phyloP scores from a whole-genome alignment of 2,329 filamentous ascomycete genomes.

The Sarocladiaceae sp. region DNA sequence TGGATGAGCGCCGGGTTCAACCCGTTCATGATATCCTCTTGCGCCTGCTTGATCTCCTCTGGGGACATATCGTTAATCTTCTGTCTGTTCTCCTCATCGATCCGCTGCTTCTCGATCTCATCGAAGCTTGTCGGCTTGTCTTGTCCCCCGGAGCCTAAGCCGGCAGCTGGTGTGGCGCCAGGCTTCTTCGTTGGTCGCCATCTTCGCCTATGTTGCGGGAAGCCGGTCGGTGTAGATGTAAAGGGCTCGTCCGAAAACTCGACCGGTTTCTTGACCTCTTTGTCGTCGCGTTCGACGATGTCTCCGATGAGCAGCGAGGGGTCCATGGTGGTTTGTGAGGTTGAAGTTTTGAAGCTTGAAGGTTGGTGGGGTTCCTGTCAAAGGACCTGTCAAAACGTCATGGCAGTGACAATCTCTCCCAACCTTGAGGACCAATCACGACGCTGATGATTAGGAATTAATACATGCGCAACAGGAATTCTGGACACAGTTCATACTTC shows the following conservation, averaged over 20 bases:
- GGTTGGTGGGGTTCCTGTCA: constrained; percentile 7
- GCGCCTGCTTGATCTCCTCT: constrained; percentile 74
- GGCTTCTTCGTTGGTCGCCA: constrained; percentile 68
- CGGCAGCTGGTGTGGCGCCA: constrained; percentile 15
- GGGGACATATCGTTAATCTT: constrained; percentile 72
- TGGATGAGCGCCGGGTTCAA: constrained; percentile 72
- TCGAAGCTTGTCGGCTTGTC: constrained; percentile 23
- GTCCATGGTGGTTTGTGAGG: constrained; percentile 22
- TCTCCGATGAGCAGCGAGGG: constrained; percentile 61
- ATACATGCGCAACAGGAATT: too few species aligned
- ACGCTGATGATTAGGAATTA: too few species aligned
- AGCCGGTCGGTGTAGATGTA: constrained; percentile 43
- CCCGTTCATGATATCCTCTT: constrained; percentile 70
- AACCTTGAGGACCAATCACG: too few species aligned
- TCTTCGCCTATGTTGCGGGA: constrained; percentile 83
- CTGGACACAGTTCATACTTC: too few species aligned
- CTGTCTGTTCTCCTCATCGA: constrained; percentile 76
- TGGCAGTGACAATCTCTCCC: too few species aligned
- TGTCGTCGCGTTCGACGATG: constrained; percentile 66
- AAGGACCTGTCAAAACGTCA: too few species aligned
- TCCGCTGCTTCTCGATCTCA: constrained; percentile 59
- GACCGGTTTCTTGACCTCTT: constrained; percentile 49
- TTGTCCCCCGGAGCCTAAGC: constrained; percentile 10
- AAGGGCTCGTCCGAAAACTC: constrained; percentile 21
- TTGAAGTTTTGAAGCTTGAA: constrained; percentile 5